Base-by-base conservation (phyloP, 1,139 yeast genomes). In the Torulaspora globosa region DNA sequence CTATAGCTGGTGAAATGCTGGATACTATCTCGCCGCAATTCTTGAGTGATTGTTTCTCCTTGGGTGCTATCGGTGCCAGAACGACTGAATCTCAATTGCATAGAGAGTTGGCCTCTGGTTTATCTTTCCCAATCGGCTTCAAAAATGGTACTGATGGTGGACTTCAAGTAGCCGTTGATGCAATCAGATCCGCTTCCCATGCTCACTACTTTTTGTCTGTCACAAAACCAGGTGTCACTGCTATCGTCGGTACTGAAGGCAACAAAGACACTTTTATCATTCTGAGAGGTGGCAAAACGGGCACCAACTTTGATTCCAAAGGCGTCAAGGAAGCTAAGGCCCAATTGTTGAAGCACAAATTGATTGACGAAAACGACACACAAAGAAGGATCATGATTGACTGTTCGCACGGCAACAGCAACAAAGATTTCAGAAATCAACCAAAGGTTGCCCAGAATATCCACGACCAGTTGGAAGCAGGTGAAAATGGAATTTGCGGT, bases 51-150 rank as follows among this genome's bases (percentile, higher is more conserved):
- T 78, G 90, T 59, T 82, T 90, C 74, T 84, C 95, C 27, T 79
- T 90, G 40, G 97, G 97, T 60, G 97, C 97, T 49, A 89, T 90
- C 67, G 97, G 97, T 60, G 97, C 97, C 48, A 83, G 97, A 74
- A 90, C 97, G 44, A 90, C 97, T 36, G 97, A 90, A 70, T 88
- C 96, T 29, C 97, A 90, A 71, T 79, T 90, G 52, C 97, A 90
- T 70, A 84, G 97, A 69, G 97, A 90, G 67, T 78, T 90, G 59
- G 95, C 97, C 9, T 88, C 96, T 2, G 97, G 97, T 32, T 75
- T 90, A 41, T 85, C 95, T 12, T 90, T 90, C 88, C 97, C 97
- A 41, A 87, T 90, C 44, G 97, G 97, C 38, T 90, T 90, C 82
- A 90, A 90, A 68, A 90, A 90, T 66, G 97, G 97, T 63, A 90